phyloP scores from a whole-genome alignment of 1,284 basidiomycete genomes.

The Cryptococcus hybrid region DNA sequence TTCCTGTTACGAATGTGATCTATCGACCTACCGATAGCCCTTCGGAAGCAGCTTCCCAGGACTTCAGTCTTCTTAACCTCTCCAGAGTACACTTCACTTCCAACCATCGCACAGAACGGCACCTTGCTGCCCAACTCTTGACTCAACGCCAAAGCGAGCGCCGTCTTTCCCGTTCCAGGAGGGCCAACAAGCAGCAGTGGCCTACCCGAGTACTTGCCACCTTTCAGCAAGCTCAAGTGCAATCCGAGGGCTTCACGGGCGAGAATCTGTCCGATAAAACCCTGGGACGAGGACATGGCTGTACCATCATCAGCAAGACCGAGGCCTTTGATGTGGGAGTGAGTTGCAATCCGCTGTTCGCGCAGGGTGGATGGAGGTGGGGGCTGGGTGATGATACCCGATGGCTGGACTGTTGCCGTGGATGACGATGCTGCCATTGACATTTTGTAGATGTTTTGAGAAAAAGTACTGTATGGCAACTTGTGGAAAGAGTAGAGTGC shows the following conservation, averaged over 20 bases:
- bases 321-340: slow-evolving; percentile 70
- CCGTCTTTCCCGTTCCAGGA: slow-evolving; percentile 61
- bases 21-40: slow-evolving; percentile 90
- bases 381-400: slow-evolving; percentile 43
- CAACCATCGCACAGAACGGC: slow-evolving; percentile 98
- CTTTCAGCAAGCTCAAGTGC: slow-evolving; percentile 42
- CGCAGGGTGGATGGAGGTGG: slow-evolving; percentile 46
- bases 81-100: slow-evolving; percentile 92
- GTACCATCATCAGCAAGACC: slow-evolving; percentile 83
- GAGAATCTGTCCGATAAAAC: slow-evolving; percentile 86
- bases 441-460: slow-evolving; percentile 2
- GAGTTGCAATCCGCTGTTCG: slow-evolving; percentile 49
- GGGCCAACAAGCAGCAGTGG: slow-evolving; percentile 49
- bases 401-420: too few species aligned
- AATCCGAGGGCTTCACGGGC: slow-evolving; percentile 72
- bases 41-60: slow-evolving; percentile 89
- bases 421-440: slow-evolving; percentile 16
- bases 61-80: slow-evolving; percentile 99
- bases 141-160: slow-evolving; percentile 86
- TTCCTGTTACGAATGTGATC: slow-evolving; percentile 1
- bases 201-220: slow-evolving; percentile 46
- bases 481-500: too few species aligned
- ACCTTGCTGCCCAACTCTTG: slow-evolving; percentile 94
- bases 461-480: too few species aligned
- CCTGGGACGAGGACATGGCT: slow-evolving; percentile 70